Evolutionary conservation across 805 yeast species (phyloP).

Genomic region (Priceomyces castillae): DNA sequence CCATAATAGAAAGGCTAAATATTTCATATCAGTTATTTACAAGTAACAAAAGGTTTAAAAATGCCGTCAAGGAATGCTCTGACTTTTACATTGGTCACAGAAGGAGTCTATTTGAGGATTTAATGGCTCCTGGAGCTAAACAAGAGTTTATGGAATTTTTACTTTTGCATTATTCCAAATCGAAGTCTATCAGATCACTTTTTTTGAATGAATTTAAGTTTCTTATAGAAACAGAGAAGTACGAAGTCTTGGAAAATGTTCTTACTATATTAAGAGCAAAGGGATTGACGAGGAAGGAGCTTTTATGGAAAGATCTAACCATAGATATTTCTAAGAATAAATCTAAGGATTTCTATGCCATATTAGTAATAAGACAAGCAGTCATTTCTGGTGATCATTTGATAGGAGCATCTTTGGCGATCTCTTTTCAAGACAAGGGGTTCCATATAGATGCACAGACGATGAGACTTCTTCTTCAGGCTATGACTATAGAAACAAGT

Average conservation of each 20-base stretch:
- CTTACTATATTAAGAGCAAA: not conserved
- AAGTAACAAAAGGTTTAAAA: slow-evolving; percentile 8
- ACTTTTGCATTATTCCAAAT: slow-evolving; percentile 12
- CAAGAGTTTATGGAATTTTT: slow-evolving; percentile 17
- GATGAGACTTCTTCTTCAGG: slow-evolving; percentile 7
- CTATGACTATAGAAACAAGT: slow-evolving; percentile 12
- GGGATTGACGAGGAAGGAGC: not conserved
- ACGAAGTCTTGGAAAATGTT: slow-evolving; percentile 5
- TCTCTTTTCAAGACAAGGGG: slow-evolving; percentile 8
- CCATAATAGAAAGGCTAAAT: not conserved
- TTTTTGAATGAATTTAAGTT: slow-evolving; percentile 17
- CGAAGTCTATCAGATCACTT: slow-evolving; percentile 18
- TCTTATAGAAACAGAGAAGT: slow-evolving; percentile 9
- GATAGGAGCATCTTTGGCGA: slow-evolving; percentile 18
- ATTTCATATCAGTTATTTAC: slow-evolving; percentile 7
- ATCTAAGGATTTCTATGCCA: slow-evolving; percentile 7
- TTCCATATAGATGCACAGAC: slow-evolving; percentile 2
- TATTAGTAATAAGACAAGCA: slow-evolving; percentile 16
- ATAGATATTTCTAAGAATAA: not conserved
- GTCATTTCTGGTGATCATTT: slow-evolving; percentile 20
- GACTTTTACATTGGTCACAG: slow-evolving; percentile 11
- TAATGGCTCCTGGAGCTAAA: slow-evolving; percentile 17
- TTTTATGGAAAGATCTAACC: not conserved
- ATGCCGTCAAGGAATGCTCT: slow-evolving; percentile 14
- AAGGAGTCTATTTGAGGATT: slow-evolving; percentile 18